Evolutionary conservation across 495 filamentous ascomycete genomes (phyloP).

Genomic region (Elaphomyces granulatus): DNA sequence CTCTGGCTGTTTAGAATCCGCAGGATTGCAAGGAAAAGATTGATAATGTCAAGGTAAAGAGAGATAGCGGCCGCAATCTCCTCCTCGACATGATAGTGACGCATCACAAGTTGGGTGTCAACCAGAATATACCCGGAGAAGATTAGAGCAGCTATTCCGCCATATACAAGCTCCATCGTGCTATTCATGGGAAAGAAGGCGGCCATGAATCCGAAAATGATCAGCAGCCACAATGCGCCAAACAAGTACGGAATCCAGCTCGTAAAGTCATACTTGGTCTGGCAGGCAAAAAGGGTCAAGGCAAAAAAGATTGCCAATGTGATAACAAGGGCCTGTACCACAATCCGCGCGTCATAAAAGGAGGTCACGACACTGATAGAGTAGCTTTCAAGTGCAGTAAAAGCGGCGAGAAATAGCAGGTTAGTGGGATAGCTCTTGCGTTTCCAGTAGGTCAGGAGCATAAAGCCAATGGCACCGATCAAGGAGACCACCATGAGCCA

Average conservation of each 20-base stretch:
- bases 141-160: slow-evolving; percentile 63
- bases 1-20: slow-evolving; percentile 78
- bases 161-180: slow-evolving; percentile 71
- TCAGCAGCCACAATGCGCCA: slow-evolving; percentile 72
- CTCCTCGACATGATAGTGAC: slow-evolving; percentile 94
- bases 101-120: slow-evolving; percentile 89
- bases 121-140: slow-evolving; percentile 92
- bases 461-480: slow-evolving; percentile 64
- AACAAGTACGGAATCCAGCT: slow-evolving; percentile 93
- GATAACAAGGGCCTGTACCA: slow-evolving; percentile 78
- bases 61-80: slow-evolving; percentile 95
- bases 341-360: slow-evolving; percentile 67
- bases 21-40: slow-evolving; percentile 87
- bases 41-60: slow-evolving; percentile 92
- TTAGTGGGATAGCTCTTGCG: slow-evolving; percentile 93
- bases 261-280: slow-evolving; percentile 97
- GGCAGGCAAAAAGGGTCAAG: slow-evolving; percentile 88
- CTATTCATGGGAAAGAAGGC: slow-evolving; percentile 68
- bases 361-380: slow-evolving; percentile 80
- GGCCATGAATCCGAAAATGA: slow-evolving; percentile 85
- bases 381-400: slow-evolving; percentile 91
- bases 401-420: slow-evolving; percentile 78
- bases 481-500: slow-evolving; percentile 79
- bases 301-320: slow-evolving; percentile 89
- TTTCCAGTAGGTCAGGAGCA: slow-evolving; percentile 93